Base-by-base conservation (phyloP, 2,329 filamentous ascomycete species). In the Aspergillus flavus region DNA sequence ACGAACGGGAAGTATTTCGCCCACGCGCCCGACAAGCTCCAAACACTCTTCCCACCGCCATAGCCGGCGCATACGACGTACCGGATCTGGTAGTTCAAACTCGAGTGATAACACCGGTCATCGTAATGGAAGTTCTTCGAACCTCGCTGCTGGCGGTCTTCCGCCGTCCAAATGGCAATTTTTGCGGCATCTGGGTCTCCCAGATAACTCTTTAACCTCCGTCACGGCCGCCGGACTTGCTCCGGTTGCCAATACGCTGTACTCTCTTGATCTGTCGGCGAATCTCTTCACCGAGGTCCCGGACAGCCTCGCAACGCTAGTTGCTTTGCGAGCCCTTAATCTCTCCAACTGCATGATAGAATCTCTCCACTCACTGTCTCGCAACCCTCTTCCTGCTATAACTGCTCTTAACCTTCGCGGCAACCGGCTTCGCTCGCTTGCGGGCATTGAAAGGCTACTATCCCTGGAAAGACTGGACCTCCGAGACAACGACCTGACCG, bases 341-440 rank as follows among this genome's bases (percentile, higher is more conserved):
- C 84, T 99, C 30, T 96, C 94, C 4, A 91, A 96, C 72, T 98
- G 94, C 84, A 97, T 98, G 94, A 98, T 99, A 66, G 92, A 94
- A 70, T 95, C 93, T 19, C 84, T 99, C 61, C 91, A 96, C 72
- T 97, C 94, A 2, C 83, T 99, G 48, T 89, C 89, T 2, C 89
- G 91, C 66, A 95, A 91, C 72, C 77, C 95, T 14, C 84, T 99
- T 6, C 94, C 95, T 32, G 94, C 95, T 23, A 97, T 99, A 66
- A 96, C 92, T 1, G 94, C 94, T 1, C 83, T 99, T 62, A 98
- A 98, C 73, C 86, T 99, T 61, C 89, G 94, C 62, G 92, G 88
- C 57, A 99, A 99, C 76, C 89, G 94, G 53, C 85, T 99, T 63
- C 86, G 88, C 63, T 96, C 93, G 2, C 86, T 99, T 63, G 93